phyloP scores from a whole-genome alignment of 2,329 filamentous ascomycete species.

The Colletotrichum simmondsii region DNA sequence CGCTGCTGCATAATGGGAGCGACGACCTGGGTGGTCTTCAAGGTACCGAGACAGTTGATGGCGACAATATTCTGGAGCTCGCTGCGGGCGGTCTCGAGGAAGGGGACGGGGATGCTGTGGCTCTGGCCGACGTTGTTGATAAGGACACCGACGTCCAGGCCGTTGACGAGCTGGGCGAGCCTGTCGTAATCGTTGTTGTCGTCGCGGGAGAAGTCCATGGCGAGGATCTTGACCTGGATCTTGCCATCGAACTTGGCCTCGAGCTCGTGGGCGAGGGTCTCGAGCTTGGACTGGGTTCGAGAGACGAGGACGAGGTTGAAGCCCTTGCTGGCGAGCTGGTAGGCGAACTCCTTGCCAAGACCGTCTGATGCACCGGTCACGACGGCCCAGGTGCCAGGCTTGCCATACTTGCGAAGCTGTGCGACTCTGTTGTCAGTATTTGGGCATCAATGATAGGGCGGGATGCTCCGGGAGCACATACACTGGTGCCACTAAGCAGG shows the following conservation, averaged over 20 bases:
- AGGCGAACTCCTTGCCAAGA: slow-evolving; percentile 94
- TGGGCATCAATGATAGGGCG: neutral
- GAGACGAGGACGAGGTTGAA: slow-evolving; percentile 97
- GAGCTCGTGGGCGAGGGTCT: slow-evolving; percentile 80
- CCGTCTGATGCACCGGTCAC: slow-evolving; percentile 97
- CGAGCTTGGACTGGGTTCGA: slow-evolving; percentile 92
- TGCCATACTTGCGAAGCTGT: slow-evolving; percentile 89
- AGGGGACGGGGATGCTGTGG: slow-evolving; percentile 92
- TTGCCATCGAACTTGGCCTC: slow-evolving; percentile 72
- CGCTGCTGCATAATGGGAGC: slow-evolving; percentile 86
- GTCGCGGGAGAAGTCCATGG: slow-evolving; percentile 92
- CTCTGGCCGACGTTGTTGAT: slow-evolving; percentile 98
- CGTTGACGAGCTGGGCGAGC: slow-evolving; percentile 74
- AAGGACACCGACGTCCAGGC: slow-evolving; percentile 85
- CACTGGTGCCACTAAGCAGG: slow-evolving; percentile 71
- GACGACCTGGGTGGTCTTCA: slow-evolving; percentile 87
- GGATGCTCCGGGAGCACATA: slow-evolving; percentile 48
- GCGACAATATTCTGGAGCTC: slow-evolving; percentile 93
- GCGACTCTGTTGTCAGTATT: slow-evolving; percentile 34
- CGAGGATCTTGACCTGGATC: slow-evolving; percentile 79
- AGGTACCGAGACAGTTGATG: slow-evolving; percentile 93
- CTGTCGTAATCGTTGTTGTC: slow-evolving; percentile 82
- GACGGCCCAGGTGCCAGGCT: slow-evolving; percentile 92
- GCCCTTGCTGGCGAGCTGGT: slow-evolving; percentile 88
- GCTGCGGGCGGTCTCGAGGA: slow-evolving; percentile 79